Evolutionary conservation across 768 basidiomycete species (phyloP).

Genomic region (Phylloporus sp.): DNA sequence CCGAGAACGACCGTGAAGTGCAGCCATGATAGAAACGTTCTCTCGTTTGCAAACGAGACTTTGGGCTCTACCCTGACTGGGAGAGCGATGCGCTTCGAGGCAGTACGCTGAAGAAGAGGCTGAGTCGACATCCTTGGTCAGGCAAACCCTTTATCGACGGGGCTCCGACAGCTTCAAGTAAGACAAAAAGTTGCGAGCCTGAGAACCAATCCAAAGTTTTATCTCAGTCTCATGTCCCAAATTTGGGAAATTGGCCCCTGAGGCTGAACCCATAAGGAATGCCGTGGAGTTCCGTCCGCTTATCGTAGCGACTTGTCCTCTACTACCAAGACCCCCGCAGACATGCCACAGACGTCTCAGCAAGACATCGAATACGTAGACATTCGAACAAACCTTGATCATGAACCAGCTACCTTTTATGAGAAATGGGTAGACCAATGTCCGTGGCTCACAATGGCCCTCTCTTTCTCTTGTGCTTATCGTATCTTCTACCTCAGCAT

Average conservation of each 20-base stretch:
- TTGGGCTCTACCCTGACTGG: slow-evolving; percentile 94
- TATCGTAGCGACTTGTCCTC: slow-evolving; percentile 4
- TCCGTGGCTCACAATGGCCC: slow-evolving; percentile 22
- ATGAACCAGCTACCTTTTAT: slow-evolving; percentile 40
- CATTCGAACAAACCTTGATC: slow-evolving; percentile 2
- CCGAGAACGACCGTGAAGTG: slow-evolving; percentile 98
- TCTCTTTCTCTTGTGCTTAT: slow-evolving; percentile 2
- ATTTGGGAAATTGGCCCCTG: slow-evolving; percentile 22
- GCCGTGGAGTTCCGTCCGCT: slow-evolving; percentile 7
- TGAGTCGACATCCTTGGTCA: slow-evolving; percentile 84
- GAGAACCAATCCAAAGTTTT: slow-evolving; percentile 7
- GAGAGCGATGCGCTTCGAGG: slow-evolving; percentile 91
- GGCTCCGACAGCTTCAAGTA: neutral
- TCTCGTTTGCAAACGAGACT: slow-evolving; percentile 92
- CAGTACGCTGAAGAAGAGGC: slow-evolving; percentile 92
- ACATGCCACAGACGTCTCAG: slow-evolving; percentile 13
- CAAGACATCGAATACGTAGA: slow-evolving; percentile 28
- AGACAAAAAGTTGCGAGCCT: neutral
- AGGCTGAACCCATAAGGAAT: neutral
- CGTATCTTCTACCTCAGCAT: slow-evolving; percentile 35
- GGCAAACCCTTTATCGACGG: neutral
- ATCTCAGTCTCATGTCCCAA: neutral
- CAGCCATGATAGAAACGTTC: slow-evolving; percentile 97
- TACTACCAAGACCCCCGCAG: neutral
- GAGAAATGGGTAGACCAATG: slow-evolving; percentile 51